Base-by-base conservation (phyloP, 179 eudicot genomes). In the Beta lomatogona region DNA sequence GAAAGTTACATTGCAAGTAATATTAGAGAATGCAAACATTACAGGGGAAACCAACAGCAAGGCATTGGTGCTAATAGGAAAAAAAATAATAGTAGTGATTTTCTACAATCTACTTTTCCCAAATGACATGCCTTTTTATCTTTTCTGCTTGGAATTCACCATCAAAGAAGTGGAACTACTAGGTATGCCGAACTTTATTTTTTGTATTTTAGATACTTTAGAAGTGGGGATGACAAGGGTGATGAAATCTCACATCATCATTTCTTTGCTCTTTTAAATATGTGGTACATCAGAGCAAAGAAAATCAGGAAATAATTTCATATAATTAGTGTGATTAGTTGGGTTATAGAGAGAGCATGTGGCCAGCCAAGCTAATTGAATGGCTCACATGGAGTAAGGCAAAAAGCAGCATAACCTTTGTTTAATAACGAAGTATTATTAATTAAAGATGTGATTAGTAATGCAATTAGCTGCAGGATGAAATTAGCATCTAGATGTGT, bases 241-340 rank as follows among this genome's bases (percentile, higher is more conserved):
- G 84, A 85, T 61, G 82, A 75, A 82, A 85, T 85, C 87, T 85
- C 71, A 79, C 83, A 82, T 85, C 87, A 85, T 75, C 77, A 22
- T 58, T 71, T 76, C 31, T 72, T 79, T 64, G 16, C 44, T 55
- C 77, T 55, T 79, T 68, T 63, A 68, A 31, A 28, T 67, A 55
- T 41, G 70, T 69, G 82, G 72, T 78, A 53, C 78, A 85, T 75
- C 60, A 75, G n/a, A 79, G 54, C 53, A 69, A 75, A 76, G 71
- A 55, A 78, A 77, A 77, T 73, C 61, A 68, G 22, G 61, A 69
- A 79, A 66, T 79, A 73, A 65, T 65, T 36, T 58, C 41, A 78
- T 54, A 79, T 22, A 46, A 22, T 71, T 63, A 28, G 68, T 75
- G 19, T 31, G 70, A 76, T 75, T 60, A 61, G 74, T 74, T 68